These are phyloP conservation scores for Aspergillus novofumigatus DNA, from an alignment of 2,329 filamentous ascomycete species.

Conservation along the genomic window DNA sequence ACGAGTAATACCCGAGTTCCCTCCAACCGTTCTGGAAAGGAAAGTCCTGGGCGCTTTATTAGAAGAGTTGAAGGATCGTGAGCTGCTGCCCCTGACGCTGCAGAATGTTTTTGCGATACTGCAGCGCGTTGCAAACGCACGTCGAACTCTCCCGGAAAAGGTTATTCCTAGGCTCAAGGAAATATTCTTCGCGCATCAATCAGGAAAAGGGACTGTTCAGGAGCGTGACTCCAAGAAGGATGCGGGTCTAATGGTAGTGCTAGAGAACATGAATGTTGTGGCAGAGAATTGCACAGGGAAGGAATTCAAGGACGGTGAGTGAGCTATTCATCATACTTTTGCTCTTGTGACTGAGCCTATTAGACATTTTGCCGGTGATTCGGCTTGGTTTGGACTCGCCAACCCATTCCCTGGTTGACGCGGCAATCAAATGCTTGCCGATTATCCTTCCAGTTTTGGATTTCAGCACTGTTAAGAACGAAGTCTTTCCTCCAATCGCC, in stretches of 20 bases:
- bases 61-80: slow-evolving; percentile 90
- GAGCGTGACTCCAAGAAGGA: slow-evolving; percentile 82
- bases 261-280: slow-evolving; percentile 75
- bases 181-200: slow-evolving; percentile 60
- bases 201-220: slow-evolving; percentile 43
- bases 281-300: slow-evolving; percentile 80
- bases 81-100: slow-evolving; percentile 77
- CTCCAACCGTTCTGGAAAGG: slow-evolving; percentile 88
- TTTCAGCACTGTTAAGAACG: slow-evolving; percentile 95
- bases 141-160: slow-evolving; percentile 75
- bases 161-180: slow-evolving; percentile 81
- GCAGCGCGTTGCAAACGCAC: slow-evolving; percentile 69
- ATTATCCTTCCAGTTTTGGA: slow-evolving; percentile 83
- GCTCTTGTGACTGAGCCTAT: slow-evolving; percentile 16
- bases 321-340: neutral
- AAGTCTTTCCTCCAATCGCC: slow-evolving; percentile 89
- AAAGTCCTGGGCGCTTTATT: slow-evolving; percentile 85
- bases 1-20: slow-evolving; percentile 86
- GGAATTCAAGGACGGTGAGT: slow-evolving; percentile 86
- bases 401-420: slow-evolving; percentile 85
- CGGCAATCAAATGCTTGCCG: slow-evolving; percentile 72
- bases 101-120: slow-evolving; percentile 92
- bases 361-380: slow-evolving; percentile 84
- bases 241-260: slow-evolving; percentile 82
- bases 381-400: slow-evolving; percentile 79